A percentile compares a stretch with the other conserved stretches of the same genome.
These are phyloP conservation scores for Rhizophagus clarus DNA, from an alignment of 192 early-diverging fungal species.

Conservation along the genomic window DNA sequence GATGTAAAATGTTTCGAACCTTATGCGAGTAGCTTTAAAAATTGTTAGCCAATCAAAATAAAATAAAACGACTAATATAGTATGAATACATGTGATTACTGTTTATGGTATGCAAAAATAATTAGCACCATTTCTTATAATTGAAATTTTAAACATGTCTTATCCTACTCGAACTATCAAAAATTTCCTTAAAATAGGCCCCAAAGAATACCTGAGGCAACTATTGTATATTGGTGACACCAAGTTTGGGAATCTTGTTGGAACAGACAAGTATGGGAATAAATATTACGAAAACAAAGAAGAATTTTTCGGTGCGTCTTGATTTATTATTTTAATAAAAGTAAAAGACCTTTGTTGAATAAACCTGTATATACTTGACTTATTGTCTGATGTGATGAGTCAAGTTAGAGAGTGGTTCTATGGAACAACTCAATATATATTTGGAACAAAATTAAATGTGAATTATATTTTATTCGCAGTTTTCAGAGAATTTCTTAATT, in stretches of 20 bases:
- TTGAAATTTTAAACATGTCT: not conserved
- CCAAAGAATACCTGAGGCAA: constrained; percentile 49
- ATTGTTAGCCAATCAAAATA: not conserved
- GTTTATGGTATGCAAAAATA: not conserved
- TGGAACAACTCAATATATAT: too few relatives aligned
- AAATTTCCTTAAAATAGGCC: constrained; percentile 57
- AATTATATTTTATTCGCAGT: not conserved
- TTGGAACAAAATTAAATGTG: too few relatives aligned
- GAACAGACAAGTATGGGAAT: constrained; percentile 75
- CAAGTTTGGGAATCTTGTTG: constrained; percentile 73
- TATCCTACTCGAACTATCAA: constrained; percentile 57
- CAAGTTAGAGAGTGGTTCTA: not conserved
- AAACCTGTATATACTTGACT: not conserved
- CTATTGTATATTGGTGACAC: constrained; percentile 60
- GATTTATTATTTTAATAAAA: not conserved
- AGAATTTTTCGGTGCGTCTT: constrained; percentile 65
- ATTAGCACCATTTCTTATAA: not conserved
- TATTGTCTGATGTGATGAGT: not conserved
- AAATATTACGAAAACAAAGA: constrained; percentile 72
- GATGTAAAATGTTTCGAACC: not conserved
- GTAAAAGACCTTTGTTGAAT: not conserved
- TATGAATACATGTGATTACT: not conserved
- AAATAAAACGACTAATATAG: not conserved
- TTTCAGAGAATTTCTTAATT: not conserved
- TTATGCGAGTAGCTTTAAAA: not conserved